Base-by-base conservation (phyloP, 192 early-diverging fungal genomes). In the Chytriomyces sp. region DNA sequence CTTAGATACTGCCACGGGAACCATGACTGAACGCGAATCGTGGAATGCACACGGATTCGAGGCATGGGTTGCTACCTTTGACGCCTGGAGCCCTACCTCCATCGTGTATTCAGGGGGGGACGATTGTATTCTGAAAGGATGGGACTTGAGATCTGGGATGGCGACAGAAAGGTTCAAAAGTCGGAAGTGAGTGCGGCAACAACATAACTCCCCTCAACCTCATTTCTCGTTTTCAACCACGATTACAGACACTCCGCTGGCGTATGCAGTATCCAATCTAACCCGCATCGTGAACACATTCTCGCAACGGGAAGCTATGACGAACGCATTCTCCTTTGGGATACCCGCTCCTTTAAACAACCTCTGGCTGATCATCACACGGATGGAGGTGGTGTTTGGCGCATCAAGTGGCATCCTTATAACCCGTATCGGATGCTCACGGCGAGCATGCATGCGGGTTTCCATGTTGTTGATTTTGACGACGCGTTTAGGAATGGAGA, bases 221-320 rank as follows among this genome's bases (percentile, higher is more conserved):
- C 8, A 44, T 44, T 44, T 44, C 41, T 10, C 38, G 8, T 17
- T 37, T 40, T 30, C 17, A 26, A 69, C 22, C 2, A 5, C 19
- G 10, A 57, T 22, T 37, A 53, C 54, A 90, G 87, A 52, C 95
- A 97, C 74, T 77, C 86, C n/a, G 92, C 93, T 56, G 96, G 96
- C 6, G 95, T 99, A 0, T 93, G 91, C 59, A 91, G 89, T 49
- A 94, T 99, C 36, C 93, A 97, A 64, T 91, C 90, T 1, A 89
- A 90, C 70, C 92, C 93, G 32, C 89, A 90, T 68, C 62, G 83
- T 22, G 89, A 93, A 66, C 80, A 94, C 74, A 77, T 91, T 28
- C 72, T 99, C 38, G 93, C 91, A 1, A 96, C 93, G 0, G 96
- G 95, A 67, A 90, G 94, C 73, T 99, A 99, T 66, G 94, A 99